A percentile compares a stretch with the other conserved stretches of the same genome.
These are phyloP conservation scores for Filosporella fistucella DNA, from an alignment of 495 filamentous ascomycete species.

Conservation along the genomic window DNA sequence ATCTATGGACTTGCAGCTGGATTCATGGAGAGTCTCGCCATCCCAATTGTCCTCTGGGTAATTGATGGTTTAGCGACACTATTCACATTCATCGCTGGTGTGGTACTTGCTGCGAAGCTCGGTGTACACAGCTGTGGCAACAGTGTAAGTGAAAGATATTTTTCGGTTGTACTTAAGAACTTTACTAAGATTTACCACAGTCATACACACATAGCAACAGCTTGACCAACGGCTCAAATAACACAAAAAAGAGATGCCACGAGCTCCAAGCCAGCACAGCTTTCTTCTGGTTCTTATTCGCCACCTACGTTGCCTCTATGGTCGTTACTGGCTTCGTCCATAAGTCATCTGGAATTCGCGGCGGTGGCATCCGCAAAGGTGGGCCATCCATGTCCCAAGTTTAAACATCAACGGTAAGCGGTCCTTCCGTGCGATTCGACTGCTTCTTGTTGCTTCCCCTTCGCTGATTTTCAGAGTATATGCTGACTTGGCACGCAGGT, in stretches of 20 bases:
- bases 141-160: slow-evolving; percentile 32
- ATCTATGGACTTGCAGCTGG: slow-evolving; percentile 54
- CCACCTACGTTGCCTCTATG: slow-evolving; percentile 49
- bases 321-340: slow-evolving; percentile 44
- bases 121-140: slow-evolving; percentile 58
- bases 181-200: slow-evolving; percentile 33
- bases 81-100: slow-evolving; percentile 61
- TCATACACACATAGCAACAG: slow-evolving; percentile 54
- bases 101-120: slow-evolving; percentile 60
- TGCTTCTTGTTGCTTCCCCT: slow-evolving; percentile 3
- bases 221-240: slow-evolving; percentile 53
- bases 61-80: slow-evolving; percentile 57
- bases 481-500: slow-evolving; percentile 2
- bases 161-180: background rate
- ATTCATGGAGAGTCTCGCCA: slow-evolving; percentile 39
- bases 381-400: slow-evolving; percentile 62
- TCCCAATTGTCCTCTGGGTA: slow-evolving; percentile 48
- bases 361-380: slow-evolving; percentile 41
- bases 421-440: slow-evolving; percentile 11
- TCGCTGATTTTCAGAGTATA: background rate
- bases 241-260: slow-evolving; percentile 55
- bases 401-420: slow-evolving; percentile 33
- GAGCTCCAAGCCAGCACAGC: slow-evolving; percentile 64
- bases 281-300: slow-evolving; percentile 72
- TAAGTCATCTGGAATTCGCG: slow-evolving; percentile 17